Evolutionary conservation across 345 rosid species (phyloP).

Genomic region (Pistacia atlantica): DNA sequence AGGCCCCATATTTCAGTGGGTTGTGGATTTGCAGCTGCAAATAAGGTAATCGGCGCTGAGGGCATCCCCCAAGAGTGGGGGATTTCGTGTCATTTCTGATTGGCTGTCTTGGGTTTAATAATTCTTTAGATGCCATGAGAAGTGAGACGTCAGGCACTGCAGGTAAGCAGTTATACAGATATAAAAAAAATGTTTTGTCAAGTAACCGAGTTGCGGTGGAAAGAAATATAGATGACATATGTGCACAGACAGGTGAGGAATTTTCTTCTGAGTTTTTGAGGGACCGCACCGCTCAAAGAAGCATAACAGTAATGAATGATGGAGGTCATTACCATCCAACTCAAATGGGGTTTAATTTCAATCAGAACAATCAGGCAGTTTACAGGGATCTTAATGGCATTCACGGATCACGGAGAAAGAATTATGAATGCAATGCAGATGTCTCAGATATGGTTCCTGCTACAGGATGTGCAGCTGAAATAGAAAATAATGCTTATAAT

Average conservation of each 20-base stretch:
- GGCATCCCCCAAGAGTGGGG: too few relatives aligned
- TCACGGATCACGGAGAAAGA: constrained; percentile 42
- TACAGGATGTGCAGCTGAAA: constrained; percentile 26
- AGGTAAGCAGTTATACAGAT: constrained; percentile 35
- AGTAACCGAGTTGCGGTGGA: constrained; percentile 17
- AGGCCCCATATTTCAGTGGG: not conserved
- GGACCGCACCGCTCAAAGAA: constrained; percentile 45
- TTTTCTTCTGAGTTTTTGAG: constrained; percentile 66
- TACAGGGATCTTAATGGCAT: constrained; percentile 44
- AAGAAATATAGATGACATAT: constrained; percentile 39
- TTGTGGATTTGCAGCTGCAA: constrained; percentile 10
- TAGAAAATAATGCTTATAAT: constrained; percentile 29
- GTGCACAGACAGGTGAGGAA: constrained; percentile 82
- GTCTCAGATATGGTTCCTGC: constrained; percentile 37
- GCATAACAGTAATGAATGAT: constrained; percentile 27
- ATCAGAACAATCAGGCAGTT: constrained; percentile 32
- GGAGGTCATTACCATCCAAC: constrained; percentile 22
- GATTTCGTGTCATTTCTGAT: too few relatives aligned
- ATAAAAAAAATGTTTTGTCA: constrained; percentile 20
- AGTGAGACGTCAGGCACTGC: constrained; percentile 47
- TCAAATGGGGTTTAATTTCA: constrained; percentile 23
- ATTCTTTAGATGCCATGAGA: constrained; percentile 42
- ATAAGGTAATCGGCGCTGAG: not conserved
- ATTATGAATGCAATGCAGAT: constrained; percentile 34
- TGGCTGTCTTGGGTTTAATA: not conserved